Conservation (phyloP, 2,329 filamentous ascomycete genomes). For the Cladosporium austrohemisphaericum region DNA sequence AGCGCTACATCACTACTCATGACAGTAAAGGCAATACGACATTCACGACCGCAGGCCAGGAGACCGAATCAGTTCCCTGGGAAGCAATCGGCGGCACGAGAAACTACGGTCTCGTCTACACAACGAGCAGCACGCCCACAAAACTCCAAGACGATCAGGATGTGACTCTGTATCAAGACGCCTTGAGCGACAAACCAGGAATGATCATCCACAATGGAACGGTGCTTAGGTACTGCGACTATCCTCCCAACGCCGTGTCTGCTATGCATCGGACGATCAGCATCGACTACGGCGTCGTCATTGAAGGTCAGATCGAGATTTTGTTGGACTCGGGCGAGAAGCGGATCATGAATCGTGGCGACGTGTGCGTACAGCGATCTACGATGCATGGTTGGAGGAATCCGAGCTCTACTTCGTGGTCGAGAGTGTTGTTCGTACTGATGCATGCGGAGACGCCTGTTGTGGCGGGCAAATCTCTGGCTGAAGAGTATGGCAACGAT, state of each 20-base stretch:
- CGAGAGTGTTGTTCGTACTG: slow-evolving; percentile 22
- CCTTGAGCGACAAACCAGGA: slow-evolving; percentile 33
- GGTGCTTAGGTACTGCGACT: slow-evolving; percentile 34
- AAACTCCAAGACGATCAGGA: slow-evolving; percentile 33
- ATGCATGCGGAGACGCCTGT: slow-evolving; percentile 12
- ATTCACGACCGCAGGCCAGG: slow-evolving; percentile 21
- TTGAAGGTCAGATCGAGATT: slow-evolving; percentile 38
- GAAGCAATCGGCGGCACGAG: slow-evolving; percentile 33
- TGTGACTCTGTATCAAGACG: slow-evolving; percentile 33
- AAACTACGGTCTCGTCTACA: slow-evolving; percentile 14
- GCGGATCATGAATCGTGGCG: slow-evolving; percentile 32
- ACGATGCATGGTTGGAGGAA: slow-evolving; percentile 27
- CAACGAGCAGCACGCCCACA: slow-evolving; percentile 29
- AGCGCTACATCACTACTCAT: slow-evolving; percentile 27
- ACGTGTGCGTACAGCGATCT: slow-evolving; percentile 31
- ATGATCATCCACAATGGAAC: slow-evolving; percentile 33
- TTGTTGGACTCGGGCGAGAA: slow-evolving; percentile 36
- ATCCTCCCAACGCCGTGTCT: slow-evolving; percentile 32
- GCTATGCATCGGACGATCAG: slow-evolving; percentile 39
- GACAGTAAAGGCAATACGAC: slow-evolving; percentile 29
- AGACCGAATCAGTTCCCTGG: slow-evolving; percentile 20
- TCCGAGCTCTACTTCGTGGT: slow-evolving; percentile 19
- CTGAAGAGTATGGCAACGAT: no score
- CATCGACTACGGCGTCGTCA: slow-evolving; percentile 37
- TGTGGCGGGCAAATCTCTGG: no score